Conservation (phyloP, 2,329 filamentous ascomycete species). For the Botrytis fabae region DNA sequence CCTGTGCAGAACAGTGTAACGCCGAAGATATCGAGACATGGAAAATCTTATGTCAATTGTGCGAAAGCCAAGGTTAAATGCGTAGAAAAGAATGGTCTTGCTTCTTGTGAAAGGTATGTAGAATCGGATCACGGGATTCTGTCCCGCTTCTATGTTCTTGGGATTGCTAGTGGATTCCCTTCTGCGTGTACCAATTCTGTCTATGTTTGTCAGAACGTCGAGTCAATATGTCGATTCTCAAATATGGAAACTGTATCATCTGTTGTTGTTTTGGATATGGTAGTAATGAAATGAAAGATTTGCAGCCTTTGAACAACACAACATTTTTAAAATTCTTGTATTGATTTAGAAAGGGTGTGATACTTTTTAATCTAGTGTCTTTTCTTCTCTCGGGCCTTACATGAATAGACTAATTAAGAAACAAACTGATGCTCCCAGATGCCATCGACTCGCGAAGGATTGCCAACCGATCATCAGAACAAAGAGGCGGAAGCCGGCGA, state of each 20-base stretch:
- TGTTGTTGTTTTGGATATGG: background rate
- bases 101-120: slow-evolving; percentile 20
- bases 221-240: background rate
- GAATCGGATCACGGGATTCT: background rate
- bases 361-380: background rate
- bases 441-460: slow-evolving; percentile 25
- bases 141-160: background rate
- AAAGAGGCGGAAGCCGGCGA: slow-evolving; percentile 23
- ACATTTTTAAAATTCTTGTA: background rate
- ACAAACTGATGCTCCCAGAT: background rate
- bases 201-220: background rate
- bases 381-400: too few relatives aligned
- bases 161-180: background rate
- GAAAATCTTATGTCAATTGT: slow-evolving; percentile 19
- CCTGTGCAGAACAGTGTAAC: background rate
- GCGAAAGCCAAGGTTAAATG: slow-evolving; percentile 21
- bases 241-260: too few relatives aligned
- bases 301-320: background rate
- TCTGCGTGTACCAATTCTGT: background rate
- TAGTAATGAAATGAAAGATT: background rate
- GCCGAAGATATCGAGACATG: slow-evolving; percentile 8
- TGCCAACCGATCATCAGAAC: slow-evolving; percentile 25
- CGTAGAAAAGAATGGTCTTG: background rate
- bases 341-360: background rate
- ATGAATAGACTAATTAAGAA: background rate